phyloP scores from a whole-genome alignment of 2,329 filamentous ascomycete genomes.

The Apiospora aurea region DNA sequence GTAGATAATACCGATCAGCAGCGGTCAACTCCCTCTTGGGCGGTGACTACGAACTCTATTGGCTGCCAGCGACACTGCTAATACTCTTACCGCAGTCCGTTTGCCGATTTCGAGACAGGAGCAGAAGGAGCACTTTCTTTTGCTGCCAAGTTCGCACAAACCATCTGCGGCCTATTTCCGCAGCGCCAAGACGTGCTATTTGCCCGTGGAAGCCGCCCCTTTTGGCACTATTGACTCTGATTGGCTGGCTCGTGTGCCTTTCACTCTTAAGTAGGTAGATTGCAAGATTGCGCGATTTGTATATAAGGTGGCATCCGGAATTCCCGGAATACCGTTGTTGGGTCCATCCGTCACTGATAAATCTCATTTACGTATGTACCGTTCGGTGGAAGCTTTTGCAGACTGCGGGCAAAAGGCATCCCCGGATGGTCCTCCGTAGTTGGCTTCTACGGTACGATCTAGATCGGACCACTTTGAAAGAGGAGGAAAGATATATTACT shows the following conservation, averaged over 20 bases:
- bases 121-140: not conserved
- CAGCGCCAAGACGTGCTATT: not conserved
- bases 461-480: not conserved
- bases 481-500: too few relatives aligned
- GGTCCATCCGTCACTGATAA: not conserved
- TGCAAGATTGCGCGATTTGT: not conserved
- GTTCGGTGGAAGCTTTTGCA: not conserved
- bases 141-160: too few relatives aligned
- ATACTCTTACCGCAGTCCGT: not conserved
- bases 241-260: not conserved
- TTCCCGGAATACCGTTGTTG: not conserved
- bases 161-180: not conserved
- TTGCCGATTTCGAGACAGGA: not conserved
- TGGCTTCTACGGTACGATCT: not conserved
- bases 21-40: not conserved
- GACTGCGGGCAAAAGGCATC: not conserved
- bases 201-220: not conserved
- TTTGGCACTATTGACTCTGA: not conserved
- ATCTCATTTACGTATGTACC: not conserved
- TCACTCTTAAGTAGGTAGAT: not conserved
- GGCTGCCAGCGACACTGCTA: not conserved
- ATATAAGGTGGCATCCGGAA: not conserved
- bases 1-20: not conserved
- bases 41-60: not conserved
- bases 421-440: not conserved